Base-by-base conservation (phyloP, 148 eudicot genomes). In the Silene uniflora region DNA sequence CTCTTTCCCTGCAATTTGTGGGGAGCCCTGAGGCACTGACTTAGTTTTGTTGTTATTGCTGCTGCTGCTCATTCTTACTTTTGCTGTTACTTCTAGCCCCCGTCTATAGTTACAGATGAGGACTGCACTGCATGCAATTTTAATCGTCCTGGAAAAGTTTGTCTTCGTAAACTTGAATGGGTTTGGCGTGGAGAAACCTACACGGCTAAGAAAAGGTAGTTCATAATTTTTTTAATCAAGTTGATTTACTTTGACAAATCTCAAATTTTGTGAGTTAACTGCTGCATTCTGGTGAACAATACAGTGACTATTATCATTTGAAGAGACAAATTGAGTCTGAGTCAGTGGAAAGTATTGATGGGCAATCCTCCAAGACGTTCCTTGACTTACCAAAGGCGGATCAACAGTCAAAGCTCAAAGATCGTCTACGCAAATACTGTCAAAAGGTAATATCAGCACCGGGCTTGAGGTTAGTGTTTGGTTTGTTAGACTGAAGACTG, bases 151-250 rank as follows among this genome's bases (percentile, higher is more conserved):
- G 99, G 97, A 21, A 96, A 92, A 88, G 88, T 86, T 69, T 96
- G 99, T 88, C 97, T 96, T 60, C 81, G 99, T 75, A 92, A 87
- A 84, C 98, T 96, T 85, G 99, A 96, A 87, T 96, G 99, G 99
- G 99, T 96, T 73, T 96, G 99, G 99, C 97, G 99, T 66, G 99
- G 99, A 72, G 98, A 91, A 87, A 88, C 91, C 49, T 96, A 91
- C 85, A 96, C 49, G 87, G 98, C 98, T 75, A 92, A 91, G 84
- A 92, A 86, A 89, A 96, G 98, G 99, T 96, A 47, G 74, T 68
- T 61, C 62, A 77, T 58, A 54, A 72, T 44, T n/a, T 61, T 82
- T 47, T 75, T 39, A 59, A 32, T 32, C 2, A 32, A 32, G 35
- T 32, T 32, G 44, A 72, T 69, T 68, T 62, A 60, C 73, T 73